Evolutionary conservation across 495 filamentous ascomycete species (phyloP).

Genomic region (Neurospora sp.): DNA sequence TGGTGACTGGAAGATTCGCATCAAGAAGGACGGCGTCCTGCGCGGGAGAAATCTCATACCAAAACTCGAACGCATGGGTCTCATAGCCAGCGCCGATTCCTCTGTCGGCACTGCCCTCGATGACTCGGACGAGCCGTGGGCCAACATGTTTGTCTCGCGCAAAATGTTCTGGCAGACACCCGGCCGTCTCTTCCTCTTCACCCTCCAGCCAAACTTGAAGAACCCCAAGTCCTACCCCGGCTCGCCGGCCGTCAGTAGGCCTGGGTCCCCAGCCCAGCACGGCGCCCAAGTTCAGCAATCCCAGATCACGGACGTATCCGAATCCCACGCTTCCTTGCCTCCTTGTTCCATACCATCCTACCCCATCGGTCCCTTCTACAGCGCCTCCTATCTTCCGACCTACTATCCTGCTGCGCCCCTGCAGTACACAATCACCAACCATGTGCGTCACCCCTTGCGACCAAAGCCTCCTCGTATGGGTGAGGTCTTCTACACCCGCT

Average conservation of each 20-base stretch:
- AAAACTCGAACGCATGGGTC: constrained; percentile 86
- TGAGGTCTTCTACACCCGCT: constrained; percentile 82
- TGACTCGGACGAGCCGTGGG: constrained; percentile 58
- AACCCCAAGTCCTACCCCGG: constrained; percentile 45
- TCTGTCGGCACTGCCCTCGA: constrained; percentile 57
- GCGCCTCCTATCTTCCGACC: constrained; percentile 72
- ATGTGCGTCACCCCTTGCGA: constrained; percentile 75
- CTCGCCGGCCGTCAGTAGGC: constrained; percentile 41
- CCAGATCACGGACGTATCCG: constrained; percentile 13
- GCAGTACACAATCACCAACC: constrained; percentile 70
- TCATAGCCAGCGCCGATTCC: constrained; percentile 68
- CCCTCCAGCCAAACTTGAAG: constrained; percentile 49
- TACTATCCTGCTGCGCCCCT: constrained; percentile 79
- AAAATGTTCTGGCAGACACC: constrained; percentile 88
- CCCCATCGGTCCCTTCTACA: constrained; percentile 59
- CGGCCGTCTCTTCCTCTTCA: constrained; percentile 78
- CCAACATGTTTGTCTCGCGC: constrained; percentile 70
- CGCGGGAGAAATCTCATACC: constrained; percentile 71
- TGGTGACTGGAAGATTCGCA: constrained; percentile 79
- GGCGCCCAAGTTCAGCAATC: constrained; percentile 8
- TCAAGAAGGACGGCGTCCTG: constrained; percentile 79
- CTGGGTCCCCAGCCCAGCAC: constrained; percentile 50
- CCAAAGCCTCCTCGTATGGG: constrained; percentile 83
- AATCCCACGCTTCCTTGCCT: constrained; percentile 12
- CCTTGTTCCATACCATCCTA: constrained; percentile 17